Evolutionary conservation across 1,284 basidiomycete species (phyloP), one percentile per base, ranked within the genome.

Genomic region (Sporisorium reilianum): DNA sequence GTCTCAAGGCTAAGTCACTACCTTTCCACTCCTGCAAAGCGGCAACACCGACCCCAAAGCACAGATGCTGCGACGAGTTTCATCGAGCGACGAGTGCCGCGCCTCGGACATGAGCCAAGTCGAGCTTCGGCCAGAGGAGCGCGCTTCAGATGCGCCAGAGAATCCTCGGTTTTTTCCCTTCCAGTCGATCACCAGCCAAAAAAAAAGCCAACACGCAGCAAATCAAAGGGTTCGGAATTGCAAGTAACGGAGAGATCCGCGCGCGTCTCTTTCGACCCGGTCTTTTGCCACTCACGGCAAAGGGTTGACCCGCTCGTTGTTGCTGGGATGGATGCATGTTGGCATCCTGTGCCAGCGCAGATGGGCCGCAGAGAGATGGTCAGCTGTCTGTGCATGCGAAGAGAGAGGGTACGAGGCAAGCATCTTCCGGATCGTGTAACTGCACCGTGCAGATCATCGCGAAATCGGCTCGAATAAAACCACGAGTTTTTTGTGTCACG

Each of bases 381-480:
- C n/a, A n/a, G n/a, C n/a, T n/a, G n/a, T n/a, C n/a, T n/a, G n/a
- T n/a, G n/a, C n/a, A n/a, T n/a, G n/a, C n/a, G n/a, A n/a, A n/a
- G n/a, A n/a, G n/a, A n/a, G n/a, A n/a, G n/a, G n/a, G n/a, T n/a
- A n/a, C n/a, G n/a, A n/a, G n/a, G 28, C 28, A 30, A 30, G 28
- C 28, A 30, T 30, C 28, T 30, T n/a, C n/a, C n/a, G n/a, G n/a
- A n/a, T n/a, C n/a, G 28, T 30, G 28, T 9, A 7, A 41, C 18
- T 41, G 38, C 38, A 41, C 38, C n/a, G 20, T 20, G 38, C 38
- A 41, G 38, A 41, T 41, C 38, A 41, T 20, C n/a, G n/a, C n/a
- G 38, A 41, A 34, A 20, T 20, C 38, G 3, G n/a, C 11, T 34
- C 32, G 32, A 41, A n/a, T n/a, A n/a, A n/a, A n/a, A n/a, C n/a